Conservation (phyloP, 23 red algal species). For the Agarophyton chilense region DNA sequence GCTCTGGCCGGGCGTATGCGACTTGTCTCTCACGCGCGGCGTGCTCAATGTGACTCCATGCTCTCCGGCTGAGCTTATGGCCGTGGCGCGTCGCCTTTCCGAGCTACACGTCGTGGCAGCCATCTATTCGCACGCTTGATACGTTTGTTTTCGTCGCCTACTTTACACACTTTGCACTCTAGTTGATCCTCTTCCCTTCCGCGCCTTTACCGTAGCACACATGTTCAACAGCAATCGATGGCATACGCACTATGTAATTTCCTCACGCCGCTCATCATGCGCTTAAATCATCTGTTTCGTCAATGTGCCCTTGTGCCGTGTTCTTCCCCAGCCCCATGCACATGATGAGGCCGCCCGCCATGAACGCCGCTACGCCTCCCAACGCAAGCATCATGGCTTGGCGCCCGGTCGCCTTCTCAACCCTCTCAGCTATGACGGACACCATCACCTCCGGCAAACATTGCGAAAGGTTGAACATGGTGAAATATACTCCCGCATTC, state of each 20-base stretch:
- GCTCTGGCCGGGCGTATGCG: not conserved
- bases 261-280: no score
- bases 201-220: no score
- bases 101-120: not conserved
- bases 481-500: conserved; percentile 44
- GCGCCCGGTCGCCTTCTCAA: conserved; percentile 27
- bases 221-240: no score
- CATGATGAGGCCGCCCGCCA: conserved; percentile 31
- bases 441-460: conserved; percentile 82
- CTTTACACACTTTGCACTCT: not conserved
- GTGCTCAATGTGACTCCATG: not conserved
- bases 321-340: conserved; percentile 9
- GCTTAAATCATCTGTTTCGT: not conserved
- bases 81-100: not conserved
- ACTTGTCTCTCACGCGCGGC: not conserved
- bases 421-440: conserved; percentile 53
- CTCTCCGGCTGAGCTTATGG: no score
- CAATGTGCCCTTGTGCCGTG: no score
- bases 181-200: no score
- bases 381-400: conserved; percentile 58
- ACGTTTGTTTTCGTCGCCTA: not conserved
- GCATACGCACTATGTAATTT: no score
- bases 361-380: conserved; percentile 54
- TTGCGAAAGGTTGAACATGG: conserved; percentile 85
- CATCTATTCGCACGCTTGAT: not conserved